Evolutionary conservation across 352 stramenopile genomes (phyloP), one percentile per base, ranked within the genome.

Genomic region (Phytophthora cryptogea): DNA sequence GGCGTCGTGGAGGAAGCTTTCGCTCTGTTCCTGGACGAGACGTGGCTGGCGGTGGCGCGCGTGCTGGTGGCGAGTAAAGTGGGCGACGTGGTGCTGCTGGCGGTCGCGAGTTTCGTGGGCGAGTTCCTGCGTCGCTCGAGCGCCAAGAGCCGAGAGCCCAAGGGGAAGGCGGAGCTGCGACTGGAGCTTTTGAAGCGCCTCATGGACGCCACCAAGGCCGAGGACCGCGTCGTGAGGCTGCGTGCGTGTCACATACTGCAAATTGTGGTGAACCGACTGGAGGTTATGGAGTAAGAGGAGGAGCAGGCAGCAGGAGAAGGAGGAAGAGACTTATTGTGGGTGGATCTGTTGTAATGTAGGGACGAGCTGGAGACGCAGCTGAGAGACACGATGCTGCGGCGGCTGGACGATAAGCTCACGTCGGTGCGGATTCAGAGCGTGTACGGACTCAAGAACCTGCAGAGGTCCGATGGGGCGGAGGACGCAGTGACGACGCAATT

Each of bases 181-280:
- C 14, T 45, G 7, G 80, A 89, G 50, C 28, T 90, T 35, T 59
- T 89, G 8, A 57, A 61, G 20, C 54, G 78, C 0, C 49, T 90
- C 9, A 63, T 84, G 57, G 66, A 78, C 3, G 78, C 71, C 17
- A 85, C 74, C n/a, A 60, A 78, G 44, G 79, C 78, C 5, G 83
- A 89, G 31, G 80, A 92, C 56, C 83, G 86, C 40, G 66, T 60
- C 16, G 72, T 86, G 26, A 56, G 83, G 1, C 45, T 87, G 30
- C 71, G 79, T 26, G 78, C 76, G 5, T 89, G 75, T 40, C 77
- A 90, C 44, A 76, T 90, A 59, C 50, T 90, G 36, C 79, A 86
- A 55, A 53, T 90, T 27, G 54, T 89, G 5, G 62, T 89, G n/a
- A 76, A 78, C 49, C 63, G 76, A 37, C 42, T 84, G 27, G 73